Evolutionary conservation across 495 filamentous ascomycete species (phyloP).

Genomic region (Parmelia sp.): DNA sequence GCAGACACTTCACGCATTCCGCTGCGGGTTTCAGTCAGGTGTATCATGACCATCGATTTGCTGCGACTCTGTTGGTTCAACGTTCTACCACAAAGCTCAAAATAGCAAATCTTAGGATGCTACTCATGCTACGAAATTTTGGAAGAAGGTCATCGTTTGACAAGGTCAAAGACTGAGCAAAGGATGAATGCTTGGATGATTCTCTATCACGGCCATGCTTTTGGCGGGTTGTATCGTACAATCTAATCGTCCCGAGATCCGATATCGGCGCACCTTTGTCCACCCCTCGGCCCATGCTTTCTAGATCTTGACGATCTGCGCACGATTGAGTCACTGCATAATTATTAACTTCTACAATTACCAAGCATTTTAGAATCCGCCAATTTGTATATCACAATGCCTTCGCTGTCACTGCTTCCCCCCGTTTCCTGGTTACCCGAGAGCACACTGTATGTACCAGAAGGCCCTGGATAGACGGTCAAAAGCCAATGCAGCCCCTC

Average conservation of each 20-base stretch:
- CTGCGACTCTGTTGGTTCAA: too few species aligned
- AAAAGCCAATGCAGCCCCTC: not conserved
- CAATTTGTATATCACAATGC: not conserved
- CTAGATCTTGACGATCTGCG: not conserved
- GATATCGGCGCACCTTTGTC: not conserved
- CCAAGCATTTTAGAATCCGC: not conserved
- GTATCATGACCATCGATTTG: too few species aligned
- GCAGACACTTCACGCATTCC: too few species aligned
- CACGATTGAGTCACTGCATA: not conserved
- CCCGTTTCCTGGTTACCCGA: not conserved
- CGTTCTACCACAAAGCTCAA: too few species aligned
- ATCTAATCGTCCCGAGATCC: not conserved
- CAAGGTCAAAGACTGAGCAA: too few species aligned
- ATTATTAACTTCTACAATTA: not conserved
- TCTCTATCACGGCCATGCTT: too few species aligned
- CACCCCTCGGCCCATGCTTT: not conserved
- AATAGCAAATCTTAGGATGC: too few species aligned
- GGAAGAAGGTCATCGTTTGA: too few species aligned
- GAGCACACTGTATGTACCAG: not conserved
- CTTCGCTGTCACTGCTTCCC: not conserved
- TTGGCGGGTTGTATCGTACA: too few species aligned
- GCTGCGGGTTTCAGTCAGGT: too few species aligned
- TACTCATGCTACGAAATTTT: too few species aligned
- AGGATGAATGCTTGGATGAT: too few species aligned
- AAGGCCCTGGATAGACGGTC: not conserved